Base-by-base conservation (phyloP, 2,329 filamentous ascomycete genomes). In the Aspergillus puulaauensis region DNA sequence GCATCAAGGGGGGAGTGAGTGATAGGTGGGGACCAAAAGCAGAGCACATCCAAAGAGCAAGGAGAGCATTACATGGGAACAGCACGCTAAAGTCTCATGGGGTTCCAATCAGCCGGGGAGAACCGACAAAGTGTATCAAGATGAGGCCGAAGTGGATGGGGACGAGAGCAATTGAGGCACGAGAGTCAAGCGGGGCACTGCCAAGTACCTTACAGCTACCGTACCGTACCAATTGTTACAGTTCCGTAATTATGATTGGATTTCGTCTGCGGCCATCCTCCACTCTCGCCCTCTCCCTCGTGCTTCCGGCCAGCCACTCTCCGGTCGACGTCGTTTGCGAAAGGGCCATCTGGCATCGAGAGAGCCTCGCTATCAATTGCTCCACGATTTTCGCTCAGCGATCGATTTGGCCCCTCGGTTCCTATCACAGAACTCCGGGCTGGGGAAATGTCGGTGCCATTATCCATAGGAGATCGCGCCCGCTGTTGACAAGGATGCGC, bases 21-120 rank as follows among this genome's bases (percentile, higher is more conserved):
- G 49, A 54, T 46, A 54, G 50, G 63, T 61, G 59, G 52, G 44
- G 56, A 58, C 24, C 21, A 37, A 27, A 33, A 43, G 19, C 40
- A 52, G 52, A 17, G 52, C 37, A 40, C 19, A 49, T 49, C 55
- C 52, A 57, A 40, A 52, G 53, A 54, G 37, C 39, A 54, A 12
- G 39, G 45, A 55, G 40, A 50, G 52, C 48, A 33, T 53, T 57
- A 44, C 52, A 54, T 41, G 51, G 45, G 27, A 24, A 24, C 6
- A 12, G 27, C 27, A 43, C 41, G 46, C 56, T 50, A 54, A 46
- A 54, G 39, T 49, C 56, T 45, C 45, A 54, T 58, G 57, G 53
- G 46, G 57, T 56, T 60, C 57, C 59, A 59, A 59, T 61, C 45
- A 54, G 48, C 39, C 39, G 57, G 56, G 14, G 54, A 56, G 51